phyloP scores from a whole-genome alignment of 140 eudicot species.

The Ambrosia hybrid region DNA sequence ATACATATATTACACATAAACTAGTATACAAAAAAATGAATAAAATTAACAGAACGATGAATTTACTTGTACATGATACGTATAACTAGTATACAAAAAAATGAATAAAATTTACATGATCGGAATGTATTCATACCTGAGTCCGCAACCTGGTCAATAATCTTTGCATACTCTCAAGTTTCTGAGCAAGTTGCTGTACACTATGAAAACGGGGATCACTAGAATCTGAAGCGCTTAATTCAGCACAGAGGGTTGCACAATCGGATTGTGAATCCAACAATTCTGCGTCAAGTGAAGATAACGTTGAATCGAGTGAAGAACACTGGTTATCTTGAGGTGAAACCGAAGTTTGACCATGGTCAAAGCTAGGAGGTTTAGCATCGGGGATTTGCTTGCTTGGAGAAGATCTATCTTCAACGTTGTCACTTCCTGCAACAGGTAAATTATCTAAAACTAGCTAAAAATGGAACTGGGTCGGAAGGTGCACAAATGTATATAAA shows the following conservation, averaged over 20 bases:
- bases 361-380: conserved; percentile 29
- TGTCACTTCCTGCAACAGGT: conserved; percentile 61
- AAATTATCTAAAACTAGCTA: neutral
- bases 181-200: conserved; percentile 49
- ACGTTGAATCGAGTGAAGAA: conserved; percentile 43
- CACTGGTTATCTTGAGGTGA: conserved; percentile 24
- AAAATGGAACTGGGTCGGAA: neutral
- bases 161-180: conserved; percentile 67
- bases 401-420: conserved; percentile 58
- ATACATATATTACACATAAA: neutral
- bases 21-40: neutral
- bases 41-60: neutral
- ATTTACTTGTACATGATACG: conserved; percentile 6
- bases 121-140: conserved; percentile 31
- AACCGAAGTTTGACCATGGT: conserved; percentile 34
- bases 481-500: neutral
- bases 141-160: conserved; percentile 51
- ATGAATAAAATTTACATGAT: conserved; percentile 8
- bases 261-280: conserved; percentile 56
- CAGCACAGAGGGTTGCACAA: conserved; percentile 60
- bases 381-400: conserved; percentile 43
- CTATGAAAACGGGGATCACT: conserved; percentile 40
- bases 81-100: neutral
- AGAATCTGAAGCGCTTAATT: conserved; percentile 33
- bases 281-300: conserved; percentile 67